Base-by-base conservation (phyloP, 371 early-diverging fungal genomes). In the Mortierella sp. region DNA sequence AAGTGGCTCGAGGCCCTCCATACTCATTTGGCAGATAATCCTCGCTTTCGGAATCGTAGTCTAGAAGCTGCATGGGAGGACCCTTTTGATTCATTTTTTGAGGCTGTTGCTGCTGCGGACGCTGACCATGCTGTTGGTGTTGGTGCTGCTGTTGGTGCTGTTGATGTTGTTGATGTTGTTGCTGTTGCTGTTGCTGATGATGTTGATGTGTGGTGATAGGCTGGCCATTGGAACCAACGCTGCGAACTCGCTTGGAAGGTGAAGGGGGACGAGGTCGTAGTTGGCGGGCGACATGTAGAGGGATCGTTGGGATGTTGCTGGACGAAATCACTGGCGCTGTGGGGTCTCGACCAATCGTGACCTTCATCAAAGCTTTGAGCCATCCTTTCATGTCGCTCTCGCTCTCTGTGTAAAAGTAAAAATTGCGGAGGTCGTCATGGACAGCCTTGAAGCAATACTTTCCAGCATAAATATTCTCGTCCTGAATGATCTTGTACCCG, bases 191-290 rank as follows among this genome's bases (percentile, higher is more conserved):
- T 43, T 68, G 73, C 5, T 62, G 67, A 23, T 63, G 75, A 9
- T 62, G 68, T 25, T 79, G 70, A 12, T 73, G 66, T 26, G 66
- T 63, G 28, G 68, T 66, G 48, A 64, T 62, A 14, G 57, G 62
- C 46, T 68, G 71, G 9, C 80, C 66, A 37, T 72, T 68, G 12
- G 72, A 58, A n/a, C 74, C 68, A 19, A 70, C 16, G 25, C 53
- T 63, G 52, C 70, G 64, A 59, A 57, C 75, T 15, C 68, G 74
- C 53, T 64, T 76, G 12, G 77, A 79, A 23, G 80, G 68, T 26
- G 88, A 88, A 30, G 92, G 90, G 16, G 92, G 90, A 19, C 92
- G 85, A 12, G 92, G 92, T 12, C 84, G 74, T 86, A 89, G 80
- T 57, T 86, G 83, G 16, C 85, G 86, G 18, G 92, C 92, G 0